Conservation (phyloP, 2,329 filamentous ascomycete species). For the Endoconidiophora laricicola region DNA sequence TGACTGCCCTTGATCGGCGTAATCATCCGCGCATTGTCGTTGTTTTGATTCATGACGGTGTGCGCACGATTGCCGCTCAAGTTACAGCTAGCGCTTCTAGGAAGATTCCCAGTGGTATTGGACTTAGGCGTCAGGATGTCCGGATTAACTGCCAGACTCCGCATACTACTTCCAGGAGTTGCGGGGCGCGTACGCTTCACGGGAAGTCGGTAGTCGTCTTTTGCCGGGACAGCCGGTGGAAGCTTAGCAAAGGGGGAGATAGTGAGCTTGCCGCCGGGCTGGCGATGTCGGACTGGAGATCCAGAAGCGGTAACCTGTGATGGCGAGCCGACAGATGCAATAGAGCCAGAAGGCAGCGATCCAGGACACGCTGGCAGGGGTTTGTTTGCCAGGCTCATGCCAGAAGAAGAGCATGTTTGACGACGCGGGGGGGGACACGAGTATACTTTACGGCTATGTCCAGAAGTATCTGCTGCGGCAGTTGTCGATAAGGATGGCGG, state of each 20-base stretch:
- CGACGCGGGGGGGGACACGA: slow-evolving; percentile 10
- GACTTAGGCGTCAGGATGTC: background rate
- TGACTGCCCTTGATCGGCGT: slow-evolving; percentile 6
- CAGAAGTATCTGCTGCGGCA: too few relatives aligned
- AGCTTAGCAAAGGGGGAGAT: slow-evolving; percentile 1
- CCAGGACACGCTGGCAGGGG: background rate
- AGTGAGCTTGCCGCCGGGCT: background rate
- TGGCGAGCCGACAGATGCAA: background rate
- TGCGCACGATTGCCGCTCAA: background rate
- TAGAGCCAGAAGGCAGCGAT: background rate
- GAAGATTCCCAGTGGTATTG: background rate
- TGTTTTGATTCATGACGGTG: background rate
- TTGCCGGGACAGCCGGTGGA: background rate
- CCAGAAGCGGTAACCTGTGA: background rate
- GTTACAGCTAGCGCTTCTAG: background rate
- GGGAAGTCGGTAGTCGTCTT: background rate
- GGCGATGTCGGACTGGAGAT: slow-evolving; percentile 4
- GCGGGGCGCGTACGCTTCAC: slow-evolving; percentile 1
- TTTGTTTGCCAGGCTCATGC: background rate
- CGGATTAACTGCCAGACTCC: background rate
- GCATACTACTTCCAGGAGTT: background rate
- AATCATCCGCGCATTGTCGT: slow-evolving; percentile 7
- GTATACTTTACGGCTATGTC: slow-evolving; percentile 1
- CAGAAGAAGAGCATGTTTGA: background rate
- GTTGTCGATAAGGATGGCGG: background rate